Percentiles rank a stretch among this genome's conserved stretches.
These are phyloP conservation scores for Borovskyia barvae DNA, from an alignment of 208 protist genomes.

Conservation along the genomic window DNA sequence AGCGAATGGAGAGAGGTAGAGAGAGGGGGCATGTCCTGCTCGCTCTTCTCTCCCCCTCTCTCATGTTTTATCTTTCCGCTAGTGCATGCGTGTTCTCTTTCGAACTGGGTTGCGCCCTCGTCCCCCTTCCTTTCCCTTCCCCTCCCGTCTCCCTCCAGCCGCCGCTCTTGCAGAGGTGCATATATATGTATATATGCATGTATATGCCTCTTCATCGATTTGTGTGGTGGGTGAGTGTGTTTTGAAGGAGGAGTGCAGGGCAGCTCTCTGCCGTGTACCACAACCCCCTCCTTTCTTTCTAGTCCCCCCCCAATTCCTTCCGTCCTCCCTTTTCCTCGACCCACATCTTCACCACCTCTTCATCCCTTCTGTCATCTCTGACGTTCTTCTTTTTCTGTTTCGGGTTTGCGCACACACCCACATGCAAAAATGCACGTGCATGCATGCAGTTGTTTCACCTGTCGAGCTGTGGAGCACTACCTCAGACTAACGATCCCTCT, in stretches of 20 bases:
- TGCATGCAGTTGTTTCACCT: too few species aligned
- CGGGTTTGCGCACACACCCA: background rate
- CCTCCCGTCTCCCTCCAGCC: too few species aligned
- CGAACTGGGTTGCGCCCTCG: background rate
- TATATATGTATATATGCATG: too few species aligned
- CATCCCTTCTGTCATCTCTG: background rate
- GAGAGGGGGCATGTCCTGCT: background rate
- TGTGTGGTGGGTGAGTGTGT: too few species aligned
- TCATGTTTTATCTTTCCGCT: too few species aligned
- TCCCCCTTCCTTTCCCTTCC: background rate
- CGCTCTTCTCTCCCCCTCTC: background rate
- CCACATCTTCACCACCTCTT: background rate
- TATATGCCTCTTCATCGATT: too few species aligned
- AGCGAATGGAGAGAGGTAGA: too few species aligned
- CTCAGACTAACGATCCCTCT: too few species aligned
- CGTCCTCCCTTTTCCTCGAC: too few species aligned
- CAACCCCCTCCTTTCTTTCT: background rate
- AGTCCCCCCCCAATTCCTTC: background rate
- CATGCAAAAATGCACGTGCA: background rate
- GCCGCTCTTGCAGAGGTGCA: too few species aligned
- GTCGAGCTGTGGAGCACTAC: too few species aligned
- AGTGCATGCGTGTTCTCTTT: background rate
- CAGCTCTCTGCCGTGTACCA: background rate
- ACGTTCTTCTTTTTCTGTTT: background rate
- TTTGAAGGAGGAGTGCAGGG: too few species aligned